These are phyloP conservation scores for Aspergillus sp. DNA, from an alignment of 2,329 filamentous ascomycete species.

Conservation along the genomic window DNA sequence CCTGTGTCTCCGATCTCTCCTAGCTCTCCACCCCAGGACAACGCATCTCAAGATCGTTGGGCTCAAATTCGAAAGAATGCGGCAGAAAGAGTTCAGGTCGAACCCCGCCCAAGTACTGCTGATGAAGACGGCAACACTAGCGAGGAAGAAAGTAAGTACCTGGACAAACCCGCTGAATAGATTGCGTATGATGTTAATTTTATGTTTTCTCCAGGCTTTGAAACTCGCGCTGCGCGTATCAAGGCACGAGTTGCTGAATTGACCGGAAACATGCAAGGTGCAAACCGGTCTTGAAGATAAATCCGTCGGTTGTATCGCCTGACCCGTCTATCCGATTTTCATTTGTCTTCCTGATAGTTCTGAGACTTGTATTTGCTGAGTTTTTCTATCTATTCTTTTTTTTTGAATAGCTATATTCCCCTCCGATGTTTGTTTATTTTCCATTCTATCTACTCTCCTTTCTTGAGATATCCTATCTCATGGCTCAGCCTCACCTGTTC, in stretches of 20 bases:
- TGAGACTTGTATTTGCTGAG: constrained; percentile 8
- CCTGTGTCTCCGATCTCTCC: not conserved
- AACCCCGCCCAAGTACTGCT: constrained; percentile 58
- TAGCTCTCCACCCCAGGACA: not conserved
- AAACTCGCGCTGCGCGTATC: constrained; percentile 94
- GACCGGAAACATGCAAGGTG: constrained; percentile 75
- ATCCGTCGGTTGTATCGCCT: constrained; percentile 1
- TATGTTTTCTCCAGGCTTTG: constrained; percentile 66
- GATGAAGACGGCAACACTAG: constrained; percentile 86
- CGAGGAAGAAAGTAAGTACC: constrained; percentile 82
- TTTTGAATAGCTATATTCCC: constrained; percentile 9
- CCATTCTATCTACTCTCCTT: constrained; percentile 6
- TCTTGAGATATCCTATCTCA: constrained; percentile 4
- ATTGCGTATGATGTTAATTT: constrained; percentile 24
- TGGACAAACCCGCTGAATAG: not conserved
- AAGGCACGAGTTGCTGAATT: constrained; percentile 95
- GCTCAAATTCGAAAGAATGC: constrained; percentile 95
- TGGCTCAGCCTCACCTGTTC: constrained; percentile 3
- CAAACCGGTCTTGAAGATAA: constrained; percentile 14
- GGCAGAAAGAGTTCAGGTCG: constrained; percentile 69
- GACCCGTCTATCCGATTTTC: not conserved
- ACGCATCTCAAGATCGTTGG: constrained; percentile 74
- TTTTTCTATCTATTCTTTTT: not conserved
- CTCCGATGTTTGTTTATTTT: constrained; percentile 4
- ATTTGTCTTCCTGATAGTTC: constrained; percentile 9